Percentiles rank a stretch among this genome's conserved stretches.
Conservation (phyloP, 2,329 filamentous ascomycete genomes). For the Raffaelea ambrosiae region DNA sequence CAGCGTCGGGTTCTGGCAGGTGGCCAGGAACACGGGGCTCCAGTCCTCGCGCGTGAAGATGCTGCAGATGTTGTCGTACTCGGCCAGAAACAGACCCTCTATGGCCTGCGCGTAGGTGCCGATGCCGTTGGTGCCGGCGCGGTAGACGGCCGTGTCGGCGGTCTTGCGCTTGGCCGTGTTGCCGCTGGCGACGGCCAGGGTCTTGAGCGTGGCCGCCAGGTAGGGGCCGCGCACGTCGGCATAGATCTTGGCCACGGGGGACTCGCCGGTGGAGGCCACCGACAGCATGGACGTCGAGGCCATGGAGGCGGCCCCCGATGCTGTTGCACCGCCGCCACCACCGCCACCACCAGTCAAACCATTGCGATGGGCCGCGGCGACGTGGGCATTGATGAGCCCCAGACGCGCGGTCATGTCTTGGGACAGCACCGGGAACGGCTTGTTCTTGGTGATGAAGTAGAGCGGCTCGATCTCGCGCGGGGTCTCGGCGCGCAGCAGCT, state of each 20-base stretch:
- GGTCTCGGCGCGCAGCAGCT: constrained; percentile 65
- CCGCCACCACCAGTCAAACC: constrained; percentile 21
- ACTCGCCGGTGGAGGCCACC: constrained; percentile 42
- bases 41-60: constrained; percentile 84
- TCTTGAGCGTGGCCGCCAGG: constrained; percentile 71
- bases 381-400: constrained; percentile 68
- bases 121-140: constrained; percentile 82
- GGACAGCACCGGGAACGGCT: constrained; percentile 71
- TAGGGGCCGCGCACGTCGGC: constrained; percentile 81
- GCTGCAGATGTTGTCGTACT: constrained; percentile 83
- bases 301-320: constrained; percentile 3
- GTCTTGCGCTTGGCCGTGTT: constrained; percentile 76
- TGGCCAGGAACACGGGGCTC: constrained; percentile 67
- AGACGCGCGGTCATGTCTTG: constrained; percentile 69
- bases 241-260: constrained; percentile 72
- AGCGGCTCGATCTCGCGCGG: constrained; percentile 77
- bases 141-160: constrained; percentile 68
- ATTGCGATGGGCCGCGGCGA: constrained; percentile 53
- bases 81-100: constrained; percentile 77
- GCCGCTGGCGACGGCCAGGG: constrained; percentile 78
- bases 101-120: constrained; percentile 80
- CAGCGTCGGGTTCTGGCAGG: constrained; percentile 65
- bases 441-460: constrained; percentile 85
- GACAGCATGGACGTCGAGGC: constrained; percentile 43
- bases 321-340: constrained; percentile 47